Percentiles rank a stretch among this genome's conserved stretches.
phyloP scores from a whole-genome alignment of 495 filamentous ascomycete genomes.

The Penicillium egyptiacum region DNA sequence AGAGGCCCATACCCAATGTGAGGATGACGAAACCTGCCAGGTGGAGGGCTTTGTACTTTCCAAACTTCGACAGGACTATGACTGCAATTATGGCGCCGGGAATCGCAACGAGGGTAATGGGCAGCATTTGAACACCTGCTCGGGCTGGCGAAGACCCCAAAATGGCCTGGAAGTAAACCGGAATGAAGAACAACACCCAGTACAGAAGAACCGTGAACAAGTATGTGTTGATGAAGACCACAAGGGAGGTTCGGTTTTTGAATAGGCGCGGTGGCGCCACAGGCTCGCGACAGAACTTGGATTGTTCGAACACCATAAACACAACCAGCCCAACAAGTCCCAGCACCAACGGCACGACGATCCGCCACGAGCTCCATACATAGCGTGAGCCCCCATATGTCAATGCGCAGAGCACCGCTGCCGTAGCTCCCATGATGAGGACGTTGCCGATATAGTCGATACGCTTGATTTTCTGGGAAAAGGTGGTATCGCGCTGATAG shows the following conservation, averaged over 20 bases:
- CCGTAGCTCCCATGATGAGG: no score
- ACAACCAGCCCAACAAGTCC: no score
- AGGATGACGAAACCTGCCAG: slow-evolving; percentile 38
- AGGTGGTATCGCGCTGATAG: slow-evolving; percentile 11
- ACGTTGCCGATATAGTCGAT: slow-evolving; percentile 36
- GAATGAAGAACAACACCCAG: slow-evolving; percentile 45
- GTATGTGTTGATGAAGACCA: slow-evolving; percentile 28
- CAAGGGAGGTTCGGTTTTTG: slow-evolving; percentile 22
- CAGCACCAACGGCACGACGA: no score
- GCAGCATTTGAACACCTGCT: slow-evolving; percentile 43
- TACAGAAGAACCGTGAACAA: slow-evolving; percentile 18
- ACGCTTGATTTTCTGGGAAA: slow-evolving; percentile 30
- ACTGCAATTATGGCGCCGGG: slow-evolving; percentile 34
- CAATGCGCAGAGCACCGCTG: no score
- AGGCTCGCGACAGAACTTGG: slow-evolving; percentile 9
- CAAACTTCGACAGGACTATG: slow-evolving; percentile 38
- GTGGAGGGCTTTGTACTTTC: slow-evolving; percentile 49
- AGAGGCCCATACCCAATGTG: slow-evolving; percentile 43
- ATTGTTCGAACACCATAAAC: no score
- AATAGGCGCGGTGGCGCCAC: slow-evolving; percentile 22
- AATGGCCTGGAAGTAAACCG: slow-evolving; percentile 50
- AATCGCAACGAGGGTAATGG: slow-evolving; percentile 32
- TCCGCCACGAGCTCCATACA: no score
- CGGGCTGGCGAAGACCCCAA: slow-evolving; percentile 25
- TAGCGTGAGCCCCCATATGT: no score